Conservation (phyloP, 2,329 filamentous ascomycete species). For the Zymoseptoria crescenta region DNA sequence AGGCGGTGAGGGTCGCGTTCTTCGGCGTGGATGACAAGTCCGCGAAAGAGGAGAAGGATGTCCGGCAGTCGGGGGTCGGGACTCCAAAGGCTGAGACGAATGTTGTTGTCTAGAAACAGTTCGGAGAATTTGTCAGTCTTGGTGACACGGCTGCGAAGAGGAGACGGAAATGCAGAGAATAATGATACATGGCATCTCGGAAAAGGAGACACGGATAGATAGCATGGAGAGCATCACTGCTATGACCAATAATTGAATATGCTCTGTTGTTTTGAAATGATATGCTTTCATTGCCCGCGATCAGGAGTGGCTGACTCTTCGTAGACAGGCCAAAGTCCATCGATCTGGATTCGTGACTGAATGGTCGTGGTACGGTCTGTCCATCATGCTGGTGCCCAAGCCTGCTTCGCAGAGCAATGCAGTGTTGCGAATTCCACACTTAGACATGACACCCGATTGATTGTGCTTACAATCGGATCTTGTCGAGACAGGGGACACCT, state of each 20-base stretch:
- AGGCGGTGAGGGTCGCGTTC: constrained; percentile 13
- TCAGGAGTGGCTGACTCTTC: background rate
- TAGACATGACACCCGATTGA: too few relatives aligned
- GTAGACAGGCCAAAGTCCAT: background rate
- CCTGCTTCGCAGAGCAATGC: background rate
- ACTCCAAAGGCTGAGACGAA: background rate
- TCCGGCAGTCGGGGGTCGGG: background rate
- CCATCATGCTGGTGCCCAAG: background rate
- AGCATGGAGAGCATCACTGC: background rate
- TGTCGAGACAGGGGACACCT: too few relatives aligned
- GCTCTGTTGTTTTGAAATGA: background rate
- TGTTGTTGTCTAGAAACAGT: background rate
- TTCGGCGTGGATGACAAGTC: constrained; percentile 1
- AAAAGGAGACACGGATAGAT: background rate
- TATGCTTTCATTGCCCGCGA: background rate
- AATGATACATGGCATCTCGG: background rate
- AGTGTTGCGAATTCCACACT: background rate
- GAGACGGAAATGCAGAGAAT: too few relatives aligned
- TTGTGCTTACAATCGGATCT: too few relatives aligned
- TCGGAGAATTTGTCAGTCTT: background rate
- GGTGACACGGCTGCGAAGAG: background rate
- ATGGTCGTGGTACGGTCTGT: background rate
- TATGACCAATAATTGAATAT: background rate
- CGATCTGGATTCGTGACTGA: background rate
- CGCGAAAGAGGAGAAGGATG: background rate